Base-by-base conservation (phyloP, 75 land plant genomes). In the Chamaecyparis obtusa region DNA sequence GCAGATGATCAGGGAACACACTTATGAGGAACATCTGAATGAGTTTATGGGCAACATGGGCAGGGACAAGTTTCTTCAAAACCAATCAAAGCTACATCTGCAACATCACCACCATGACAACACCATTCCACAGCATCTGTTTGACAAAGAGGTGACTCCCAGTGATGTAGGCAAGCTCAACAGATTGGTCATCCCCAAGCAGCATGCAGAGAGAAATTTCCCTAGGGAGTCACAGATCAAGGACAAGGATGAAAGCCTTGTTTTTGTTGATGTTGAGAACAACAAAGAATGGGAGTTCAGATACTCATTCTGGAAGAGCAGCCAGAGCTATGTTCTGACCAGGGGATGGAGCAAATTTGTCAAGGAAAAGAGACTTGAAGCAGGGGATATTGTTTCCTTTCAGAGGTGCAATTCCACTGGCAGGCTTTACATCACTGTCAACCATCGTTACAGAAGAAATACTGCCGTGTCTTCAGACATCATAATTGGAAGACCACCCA, bases 81-180 rank as follows among this genome's bases (percentile, higher is more conserved):
- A 11, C 27, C 55, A 51, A 11, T 51, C 55, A 51, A 27, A 27
- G 30, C 71, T 0, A 3, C 71, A 67, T 27, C n/a, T 21, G 71
- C 24, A 67, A 24, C 24, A 24, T 24, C 24, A 67, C 5, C 24
- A 24, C 41, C 1, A 39, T 24, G 24, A 67, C 0, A 67, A 3
- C 8, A 67, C 15, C 8, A 43, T 17, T 21, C 83, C 71, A 85
- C 51, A 57, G 8, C 86, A 81, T 41, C 88, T 93, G 0, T 93
- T 93, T 49, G 88, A 85, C 27, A 93, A 93, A 87, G 91, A 88
- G 85, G 76, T 93, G 27, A 93, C 92, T 9, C 94, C 94, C 0
- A 93, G 94, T 54, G 94, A 93, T 49, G 94, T 93, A 33, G 92
- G 94, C 0, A 93, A 91, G 88, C 87, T 93, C 3, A 91, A 93